These are phyloP conservation scores for Gynochthodes officinalis DNA, from an alignment of 257 asterid genomes.

Conservation along the genomic window DNA sequence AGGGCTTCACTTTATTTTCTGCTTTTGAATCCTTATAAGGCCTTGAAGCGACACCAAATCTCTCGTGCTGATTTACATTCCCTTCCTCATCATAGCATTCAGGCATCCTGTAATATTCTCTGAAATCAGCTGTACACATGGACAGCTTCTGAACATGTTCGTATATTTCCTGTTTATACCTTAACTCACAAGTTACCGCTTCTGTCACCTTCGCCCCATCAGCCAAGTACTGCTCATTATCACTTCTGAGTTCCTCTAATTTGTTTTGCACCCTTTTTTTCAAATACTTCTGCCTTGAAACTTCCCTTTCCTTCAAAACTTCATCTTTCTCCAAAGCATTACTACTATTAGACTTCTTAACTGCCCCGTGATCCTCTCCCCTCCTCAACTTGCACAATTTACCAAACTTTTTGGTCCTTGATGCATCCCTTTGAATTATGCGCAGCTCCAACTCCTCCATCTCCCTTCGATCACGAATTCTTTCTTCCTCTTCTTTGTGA, in stretches of 20 bases:
- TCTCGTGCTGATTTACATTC: slow-evolving; percentile 44
- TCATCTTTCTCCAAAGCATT: slow-evolving; percentile 6
- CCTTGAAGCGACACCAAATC: slow-evolving; percentile 45
- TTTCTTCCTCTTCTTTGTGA: slow-evolving; percentile 80
- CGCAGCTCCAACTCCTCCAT: slow-evolving; percentile 66
- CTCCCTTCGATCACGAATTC: slow-evolving; percentile 69
- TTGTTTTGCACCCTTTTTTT: slow-evolving; percentile 80
- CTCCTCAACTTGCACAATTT: background rate
- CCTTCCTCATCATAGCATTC: slow-evolving; percentile 61
- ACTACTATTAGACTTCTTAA: slow-evolving; percentile 36
- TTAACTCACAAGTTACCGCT: slow-evolving; percentile 50
- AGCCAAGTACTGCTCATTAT: slow-evolving; percentile 62
- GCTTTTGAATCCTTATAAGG: slow-evolving; percentile 60
- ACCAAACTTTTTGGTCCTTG: slow-evolving; percentile 67
- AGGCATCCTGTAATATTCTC: slow-evolving; percentile 71
- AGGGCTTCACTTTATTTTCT: slow-evolving; percentile 73
- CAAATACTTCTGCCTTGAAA: slow-evolving; percentile 73
- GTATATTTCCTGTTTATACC: slow-evolving; percentile 58
- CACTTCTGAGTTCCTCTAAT: slow-evolving; percentile 71
- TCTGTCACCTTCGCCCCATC: slow-evolving; percentile 60
- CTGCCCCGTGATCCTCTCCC: slow-evolving; percentile 18
- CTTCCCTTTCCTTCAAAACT: slow-evolving; percentile 31
- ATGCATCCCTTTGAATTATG: slow-evolving; percentile 69
- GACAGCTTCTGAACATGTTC: slow-evolving; percentile 66
- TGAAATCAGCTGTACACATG: slow-evolving; percentile 19